Evolutionary conservation across 129 eudicot species (phyloP).

Genomic region (Dittrichia graveolens): DNA sequence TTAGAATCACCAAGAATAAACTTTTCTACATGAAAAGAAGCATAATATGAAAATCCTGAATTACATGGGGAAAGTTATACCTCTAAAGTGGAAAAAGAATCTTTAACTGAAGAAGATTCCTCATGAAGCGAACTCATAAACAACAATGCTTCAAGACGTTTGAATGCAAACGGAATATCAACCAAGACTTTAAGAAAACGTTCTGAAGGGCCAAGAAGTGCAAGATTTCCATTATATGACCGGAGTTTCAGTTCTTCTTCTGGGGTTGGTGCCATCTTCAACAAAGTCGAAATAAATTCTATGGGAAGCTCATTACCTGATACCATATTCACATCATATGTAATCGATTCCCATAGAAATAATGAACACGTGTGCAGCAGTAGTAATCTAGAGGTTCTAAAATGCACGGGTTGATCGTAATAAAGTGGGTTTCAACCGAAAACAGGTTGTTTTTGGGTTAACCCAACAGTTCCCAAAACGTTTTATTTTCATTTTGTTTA

Average conservation of each 20-base stretch:
- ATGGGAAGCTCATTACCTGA: constrained; percentile 82
- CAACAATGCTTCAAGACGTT: constrained; percentile 42
- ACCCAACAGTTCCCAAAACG: no score
- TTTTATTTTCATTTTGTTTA: no score
- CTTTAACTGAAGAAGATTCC: constrained; percentile 50
- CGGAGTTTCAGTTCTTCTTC: constrained; percentile 86
- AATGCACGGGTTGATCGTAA: no score
- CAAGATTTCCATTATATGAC: constrained; percentile 57
- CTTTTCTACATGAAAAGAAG: neutral
- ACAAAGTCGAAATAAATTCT: constrained; percentile 67
- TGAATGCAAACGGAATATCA: constrained; percentile 44
- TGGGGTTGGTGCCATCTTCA: constrained; percentile 86
- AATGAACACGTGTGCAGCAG: no score
- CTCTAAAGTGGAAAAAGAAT: constrained; percentile 35
- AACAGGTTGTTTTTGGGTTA: no score
- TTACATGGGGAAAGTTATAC: constrained; percentile 15
- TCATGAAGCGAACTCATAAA: constrained; percentile 42
- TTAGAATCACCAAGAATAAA: neutral
- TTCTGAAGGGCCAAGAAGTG: constrained; percentile 45
- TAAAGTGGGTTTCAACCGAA: no score
- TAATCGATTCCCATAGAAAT: neutral
- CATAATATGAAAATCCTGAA: no score
- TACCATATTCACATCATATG: constrained; percentile 13
- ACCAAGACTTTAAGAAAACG: constrained; percentile 41
- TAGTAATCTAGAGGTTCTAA: no score